Evolutionary conservation across 345 rosid genomes (phyloP), one percentile per base, ranked within the genome.

Genomic region (Brassica cretica): DNA sequence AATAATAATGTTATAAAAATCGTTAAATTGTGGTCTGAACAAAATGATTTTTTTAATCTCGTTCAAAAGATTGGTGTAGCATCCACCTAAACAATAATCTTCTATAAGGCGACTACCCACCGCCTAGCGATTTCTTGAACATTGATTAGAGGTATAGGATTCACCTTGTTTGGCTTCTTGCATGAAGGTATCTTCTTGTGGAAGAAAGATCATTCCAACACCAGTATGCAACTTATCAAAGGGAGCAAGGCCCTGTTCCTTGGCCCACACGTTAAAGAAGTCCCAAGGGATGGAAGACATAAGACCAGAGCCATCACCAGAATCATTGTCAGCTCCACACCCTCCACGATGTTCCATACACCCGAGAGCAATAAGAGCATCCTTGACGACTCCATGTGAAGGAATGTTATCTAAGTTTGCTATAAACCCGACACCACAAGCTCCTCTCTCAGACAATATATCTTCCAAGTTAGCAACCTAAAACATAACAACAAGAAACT

Each of bases 261-360:
- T 74, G 60, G 94, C 96, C 99, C 99, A 95, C 15, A 84, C 77
- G 68, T 91, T 77, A 78, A 95, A 89, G 59, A 87, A 84, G 75
- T 90, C 92, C 99, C 99, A 95, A 8, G 99, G 99, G 75, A 95
- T 91, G 66, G 94, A 93, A 82, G 99, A 88, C 99, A 93, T 95
- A 79, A 95, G 66, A 74, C 99, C 99, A 2, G 99, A 81, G 55
- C 99, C 99, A 81, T 95, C 99, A 77, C 99, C 98, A 63, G 98
- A 95, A 85, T 91, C 96, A 83, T 93, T 93, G 79, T 95, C 99
- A 65, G 99, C 92, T 74, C 99, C 99, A 85, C 99, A 95, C 21
- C 99, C 98, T 19, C 99, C 99, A 74, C 99, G 97, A 79, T 95
- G 99, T 80, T 95, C 97, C 99, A 95, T 95, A 84, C 99, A 95